Conservation (phyloP, 208 protist species). For the Trypanosoma theileri region DNA sequence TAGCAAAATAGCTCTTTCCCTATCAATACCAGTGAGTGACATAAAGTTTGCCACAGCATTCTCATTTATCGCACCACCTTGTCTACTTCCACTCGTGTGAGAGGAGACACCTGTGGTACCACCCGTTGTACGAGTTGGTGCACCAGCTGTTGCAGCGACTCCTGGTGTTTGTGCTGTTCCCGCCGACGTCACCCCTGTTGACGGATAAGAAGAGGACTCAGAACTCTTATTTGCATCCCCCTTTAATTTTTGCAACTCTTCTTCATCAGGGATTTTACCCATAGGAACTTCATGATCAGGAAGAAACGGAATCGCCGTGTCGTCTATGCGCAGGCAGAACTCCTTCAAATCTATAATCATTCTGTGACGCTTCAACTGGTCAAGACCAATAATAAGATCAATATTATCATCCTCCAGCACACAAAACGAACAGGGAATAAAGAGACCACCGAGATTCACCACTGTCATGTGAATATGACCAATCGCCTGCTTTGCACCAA, state of each 20-base stretch:
- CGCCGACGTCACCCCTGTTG: no score
- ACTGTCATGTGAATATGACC: conserved; percentile 90
- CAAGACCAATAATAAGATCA: conserved; percentile 94
- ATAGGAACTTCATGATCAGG: conserved; percentile 48
- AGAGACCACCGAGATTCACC: conserved; percentile 72
- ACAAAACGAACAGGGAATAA: conserved; percentile 83
- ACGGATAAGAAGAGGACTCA: no score
- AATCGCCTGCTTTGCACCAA: conserved; percentile 89
- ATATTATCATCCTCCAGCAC: conserved; percentile 89
- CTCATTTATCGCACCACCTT: background rate
- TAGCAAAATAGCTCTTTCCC: conserved; percentile 31
- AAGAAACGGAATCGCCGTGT: conserved; percentile 55
- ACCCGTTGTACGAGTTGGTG: no score
- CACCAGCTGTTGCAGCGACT: no score
- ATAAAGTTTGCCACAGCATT: conserved; percentile 30
- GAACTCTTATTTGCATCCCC: no score
- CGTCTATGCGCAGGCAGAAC: conserved; percentile 54
- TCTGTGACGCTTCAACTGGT: conserved; percentile 90
- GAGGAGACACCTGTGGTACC: no score
- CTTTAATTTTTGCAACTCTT: background rate
- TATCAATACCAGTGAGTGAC: conserved; percentile 35
- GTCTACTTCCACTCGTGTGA: no score
- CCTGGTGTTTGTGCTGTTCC: no score
- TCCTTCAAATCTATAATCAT: conserved; percentile 70
- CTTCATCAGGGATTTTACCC: background rate